phyloP scores from a whole-genome alignment of 768 basidiomycete genomes.

The Chiua virens region DNA sequence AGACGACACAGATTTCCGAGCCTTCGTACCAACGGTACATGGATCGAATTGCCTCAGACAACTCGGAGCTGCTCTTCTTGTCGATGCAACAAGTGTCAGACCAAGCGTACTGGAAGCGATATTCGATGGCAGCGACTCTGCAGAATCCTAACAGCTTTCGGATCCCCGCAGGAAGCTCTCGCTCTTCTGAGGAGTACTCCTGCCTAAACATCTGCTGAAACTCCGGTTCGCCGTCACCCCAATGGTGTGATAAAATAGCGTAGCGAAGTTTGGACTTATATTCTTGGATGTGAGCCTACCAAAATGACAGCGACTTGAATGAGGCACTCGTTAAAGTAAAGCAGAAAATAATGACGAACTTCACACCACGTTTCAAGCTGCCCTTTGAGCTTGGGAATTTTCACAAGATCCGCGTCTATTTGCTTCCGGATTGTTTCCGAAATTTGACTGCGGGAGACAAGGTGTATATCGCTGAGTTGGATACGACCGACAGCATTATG shows the following conservation, averaged over 20 bases:
- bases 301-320: neutral
- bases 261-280: neutral
- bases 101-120: slow-evolving; percentile 2
- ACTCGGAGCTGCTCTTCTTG: slow-evolving; percentile 6
- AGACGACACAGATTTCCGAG: neutral
- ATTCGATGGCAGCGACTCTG: neutral
- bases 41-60: slow-evolving; percentile 6
- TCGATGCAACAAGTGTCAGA: slow-evolving; percentile 7
- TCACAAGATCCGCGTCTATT: neutral
- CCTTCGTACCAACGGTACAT: slow-evolving; percentile 8
- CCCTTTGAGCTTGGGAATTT: neutral
- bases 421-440: neutral
- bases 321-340: too few relatives aligned
- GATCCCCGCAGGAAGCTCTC: neutral
- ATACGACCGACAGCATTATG: neutral
- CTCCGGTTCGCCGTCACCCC: slow-evolving; percentile 1
- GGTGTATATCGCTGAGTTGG: neutral
- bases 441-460: neutral
- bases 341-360: neutral
- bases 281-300: neutral
- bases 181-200: neutral
- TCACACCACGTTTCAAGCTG: neutral
- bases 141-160: slow-evolving; percentile 1
- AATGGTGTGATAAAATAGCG: slow-evolving; percentile 3
- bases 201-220: neutral